Evolutionary conservation across 1,284 basidiomycete species (phyloP).

Genomic region (Uromyces viciae-fabae): DNA sequence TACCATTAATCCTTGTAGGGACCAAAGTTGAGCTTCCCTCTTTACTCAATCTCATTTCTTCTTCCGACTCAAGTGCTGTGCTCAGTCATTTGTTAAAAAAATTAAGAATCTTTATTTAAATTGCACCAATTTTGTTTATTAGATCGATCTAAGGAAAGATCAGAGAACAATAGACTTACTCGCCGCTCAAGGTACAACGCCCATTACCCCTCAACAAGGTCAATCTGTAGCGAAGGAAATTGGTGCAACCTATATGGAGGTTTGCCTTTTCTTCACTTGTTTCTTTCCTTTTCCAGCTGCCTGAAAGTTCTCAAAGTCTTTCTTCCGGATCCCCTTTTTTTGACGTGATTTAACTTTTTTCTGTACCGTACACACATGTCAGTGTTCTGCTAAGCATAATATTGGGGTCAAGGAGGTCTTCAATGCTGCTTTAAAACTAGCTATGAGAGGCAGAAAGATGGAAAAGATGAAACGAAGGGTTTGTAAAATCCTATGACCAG

Average conservation of each 20-base stretch:
- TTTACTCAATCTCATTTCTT: neutral
- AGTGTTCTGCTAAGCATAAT: conserved; percentile 90
- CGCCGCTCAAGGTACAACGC: conserved; percentile 79
- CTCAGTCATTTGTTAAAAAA: neutral
- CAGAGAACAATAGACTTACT: conserved; percentile 85
- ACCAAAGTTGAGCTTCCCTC: conserved; percentile 66
- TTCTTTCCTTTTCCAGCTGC: neutral
- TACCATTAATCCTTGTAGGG: conserved; percentile 85
- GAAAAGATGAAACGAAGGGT: conserved; percentile 33
- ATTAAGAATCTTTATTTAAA: neutral
- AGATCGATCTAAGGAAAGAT: conserved; percentile 73
- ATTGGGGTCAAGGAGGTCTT: conserved; percentile 89
- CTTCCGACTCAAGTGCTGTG: neutral
- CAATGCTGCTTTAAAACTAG: conserved; percentile 79
- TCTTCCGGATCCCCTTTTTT: neutral
- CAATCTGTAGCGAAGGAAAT: conserved; percentile 44
- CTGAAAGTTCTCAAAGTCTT: neutral
- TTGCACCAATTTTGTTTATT: neutral
- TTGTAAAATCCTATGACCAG: conserved; percentile 33
- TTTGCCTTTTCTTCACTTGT: conserved; percentile 29
- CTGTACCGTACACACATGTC: conserved; percentile 55
- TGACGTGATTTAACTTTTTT: conserved; percentile 61
- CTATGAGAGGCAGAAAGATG: conserved; percentile 60
- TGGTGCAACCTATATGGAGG: conserved; percentile 48
- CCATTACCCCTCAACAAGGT: conserved; percentile 66